Evolutionary conservation across 805 yeast species (phyloP).

Genomic region (Peterozyma toletana): DNA sequence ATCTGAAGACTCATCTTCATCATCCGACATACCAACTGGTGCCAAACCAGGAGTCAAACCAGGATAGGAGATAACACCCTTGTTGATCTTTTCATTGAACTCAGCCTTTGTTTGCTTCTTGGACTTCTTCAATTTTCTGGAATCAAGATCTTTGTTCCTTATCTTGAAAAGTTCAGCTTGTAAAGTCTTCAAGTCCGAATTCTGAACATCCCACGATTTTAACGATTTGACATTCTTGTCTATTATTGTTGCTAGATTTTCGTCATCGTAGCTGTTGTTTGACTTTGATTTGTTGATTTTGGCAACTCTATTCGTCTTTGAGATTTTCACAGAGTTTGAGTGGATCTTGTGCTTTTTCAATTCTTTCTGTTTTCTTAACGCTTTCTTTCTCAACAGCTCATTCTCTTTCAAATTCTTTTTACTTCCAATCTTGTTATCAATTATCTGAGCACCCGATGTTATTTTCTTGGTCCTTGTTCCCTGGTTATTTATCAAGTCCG

Average conservation of each 20-base stretch:
- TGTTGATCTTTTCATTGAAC: slow-evolving; percentile 32
- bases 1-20: slow-evolving; percentile 10
- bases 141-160: slow-evolving; percentile 33
- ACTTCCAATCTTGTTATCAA: slow-evolving; percentile 7
- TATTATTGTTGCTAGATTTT: slow-evolving; percentile 24
- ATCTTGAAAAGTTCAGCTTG: slow-evolving; percentile 36
- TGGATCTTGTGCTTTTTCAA: slow-evolving; percentile 12
- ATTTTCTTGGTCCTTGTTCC: slow-evolving; percentile 9
- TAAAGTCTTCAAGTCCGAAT: slow-evolving; percentile 32
- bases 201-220: slow-evolving; percentile 31
- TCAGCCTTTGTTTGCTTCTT: slow-evolving; percentile 21
- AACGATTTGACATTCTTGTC: slow-evolving; percentile 28
- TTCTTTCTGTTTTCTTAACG: slow-evolving; percentile 13
- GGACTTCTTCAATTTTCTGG: slow-evolving; percentile 25
- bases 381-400: slow-evolving; percentile 11
- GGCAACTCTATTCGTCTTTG: slow-evolving; percentile 28
- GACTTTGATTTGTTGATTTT: slow-evolving; percentile 26
- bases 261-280: slow-evolving; percentile 34
- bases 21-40: slow-evolving; percentile 64
- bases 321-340: slow-evolving; percentile 5
- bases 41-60: slow-evolving; percentile 85
- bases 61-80: slow-evolving; percentile 38
- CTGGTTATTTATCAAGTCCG: slow-evolving; percentile 7
- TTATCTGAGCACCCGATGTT: slow-evolving; percentile 18
- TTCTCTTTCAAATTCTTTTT: slow-evolving; percentile 13